Percentiles rank a stretch among this genome's conserved stretches.
These are phyloP conservation scores for Tylopilus vinaceipallidus DNA, from an alignment of 768 basidiomycete species.

Conservation along the genomic window DNA sequence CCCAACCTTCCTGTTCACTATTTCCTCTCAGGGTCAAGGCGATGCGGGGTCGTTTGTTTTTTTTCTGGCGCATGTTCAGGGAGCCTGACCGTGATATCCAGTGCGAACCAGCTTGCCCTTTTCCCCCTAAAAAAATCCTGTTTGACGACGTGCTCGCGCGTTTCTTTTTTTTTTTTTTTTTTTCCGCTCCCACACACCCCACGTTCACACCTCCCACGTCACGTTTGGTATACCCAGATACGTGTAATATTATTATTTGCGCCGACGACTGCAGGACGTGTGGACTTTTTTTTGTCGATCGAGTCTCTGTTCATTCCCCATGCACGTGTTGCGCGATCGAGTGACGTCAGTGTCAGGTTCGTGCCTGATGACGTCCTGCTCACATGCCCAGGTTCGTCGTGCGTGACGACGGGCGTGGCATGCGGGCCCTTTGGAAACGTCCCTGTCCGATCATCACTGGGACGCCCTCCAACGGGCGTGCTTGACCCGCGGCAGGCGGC, in stretches of 20 bases:
- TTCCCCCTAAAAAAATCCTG: neutral
- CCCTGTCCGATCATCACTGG: too few relatives aligned
- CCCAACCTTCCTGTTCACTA: neutral
- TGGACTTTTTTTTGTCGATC: neutral
- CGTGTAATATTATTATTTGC: conserved; percentile 39
- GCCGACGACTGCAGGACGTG: neutral
- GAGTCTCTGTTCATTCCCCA: too few relatives aligned
- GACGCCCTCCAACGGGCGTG: too few relatives aligned
- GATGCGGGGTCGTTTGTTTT: conserved; percentile 10
- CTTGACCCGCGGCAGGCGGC: too few relatives aligned
- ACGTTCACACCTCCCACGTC: neutral
- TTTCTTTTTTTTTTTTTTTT: conserved; percentile 16
- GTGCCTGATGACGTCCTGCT: too few relatives aligned
- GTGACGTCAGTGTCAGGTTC: too few relatives aligned
- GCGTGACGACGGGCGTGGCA: too few relatives aligned
- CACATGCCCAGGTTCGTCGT: too few relatives aligned
- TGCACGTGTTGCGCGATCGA: too few relatives aligned
- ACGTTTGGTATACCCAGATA: conserved; percentile 32
- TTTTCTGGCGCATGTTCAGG: conserved; percentile 5
- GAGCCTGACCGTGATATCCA: conserved; percentile 11
- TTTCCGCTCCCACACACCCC: neutral
- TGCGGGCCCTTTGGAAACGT: too few relatives aligned
- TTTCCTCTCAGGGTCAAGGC: conserved; percentile 4
- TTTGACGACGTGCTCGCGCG: too few relatives aligned
- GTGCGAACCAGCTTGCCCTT: neutral